Percentiles rank a stretch among this genome's conserved stretches.
Evolutionary conservation across 345 rosid species (phyloP).

Genomic region (Brassica rapa): DNA sequence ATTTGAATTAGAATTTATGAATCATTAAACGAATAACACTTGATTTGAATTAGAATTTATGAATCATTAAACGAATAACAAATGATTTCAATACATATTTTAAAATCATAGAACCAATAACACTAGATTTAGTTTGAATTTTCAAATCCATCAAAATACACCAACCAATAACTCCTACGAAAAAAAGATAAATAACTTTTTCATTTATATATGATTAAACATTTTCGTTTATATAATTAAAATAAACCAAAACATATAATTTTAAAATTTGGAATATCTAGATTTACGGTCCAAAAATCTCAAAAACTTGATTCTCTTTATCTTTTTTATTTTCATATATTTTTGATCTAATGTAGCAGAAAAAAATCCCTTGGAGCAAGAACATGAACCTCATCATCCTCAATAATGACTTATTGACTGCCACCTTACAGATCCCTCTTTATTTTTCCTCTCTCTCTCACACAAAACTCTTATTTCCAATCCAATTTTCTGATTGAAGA

Average conservation of each 20-base stretch:
- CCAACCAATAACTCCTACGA: too few relatives aligned
- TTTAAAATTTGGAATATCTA: neutral
- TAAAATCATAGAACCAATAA: too few relatives aligned
- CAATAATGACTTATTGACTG: constrained; percentile 18
- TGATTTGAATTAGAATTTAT: too few relatives aligned
- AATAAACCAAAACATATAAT: neutral
- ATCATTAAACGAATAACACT: too few relatives aligned
- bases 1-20: too few relatives aligned
- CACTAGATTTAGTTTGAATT: too few relatives aligned
- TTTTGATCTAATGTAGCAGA: constrained; percentile 6
- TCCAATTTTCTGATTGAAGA: constrained; percentile 14
- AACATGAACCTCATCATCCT: constrained; percentile 34
- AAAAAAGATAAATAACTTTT: too few relatives aligned
- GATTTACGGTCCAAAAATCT: neutral
- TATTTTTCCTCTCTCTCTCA: constrained; percentile 17
- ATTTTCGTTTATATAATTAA: neutral
- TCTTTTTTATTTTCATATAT: constrained; percentile 11
- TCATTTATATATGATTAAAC: neutral
- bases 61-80: too few relatives aligned
- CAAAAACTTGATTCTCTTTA: neutral
- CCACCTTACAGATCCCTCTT: constrained; percentile 29
- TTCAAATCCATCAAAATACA: too few relatives aligned
- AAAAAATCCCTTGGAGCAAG: constrained; percentile 29
- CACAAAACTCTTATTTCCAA: constrained; percentile 33
- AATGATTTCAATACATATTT: too few relatives aligned